Conservation (phyloP, 2,329 filamentous ascomycete genomes). For the Penicillium sp. region DNA sequence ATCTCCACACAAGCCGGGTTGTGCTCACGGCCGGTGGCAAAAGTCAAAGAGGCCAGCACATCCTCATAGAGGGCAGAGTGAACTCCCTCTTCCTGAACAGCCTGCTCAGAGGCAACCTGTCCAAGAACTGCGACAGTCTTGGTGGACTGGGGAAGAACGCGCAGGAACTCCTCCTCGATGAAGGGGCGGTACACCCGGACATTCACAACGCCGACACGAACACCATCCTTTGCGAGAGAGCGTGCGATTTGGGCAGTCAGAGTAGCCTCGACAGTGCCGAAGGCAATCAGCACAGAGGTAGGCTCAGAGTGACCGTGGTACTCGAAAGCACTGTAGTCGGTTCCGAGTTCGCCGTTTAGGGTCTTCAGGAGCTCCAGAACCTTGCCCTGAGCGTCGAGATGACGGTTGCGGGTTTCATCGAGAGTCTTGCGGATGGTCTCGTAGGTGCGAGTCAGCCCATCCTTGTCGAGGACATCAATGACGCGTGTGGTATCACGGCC, state of each 20-base stretch:
- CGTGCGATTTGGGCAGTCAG: constrained; percentile 76
- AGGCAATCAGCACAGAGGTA: constrained; percentile 82
- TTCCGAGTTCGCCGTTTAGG: constrained; percentile 89
- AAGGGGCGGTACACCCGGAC: constrained; percentile 95
- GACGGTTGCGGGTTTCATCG: constrained; percentile 64
- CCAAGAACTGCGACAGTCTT: constrained; percentile 81
- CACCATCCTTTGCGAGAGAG: constrained; percentile 67
- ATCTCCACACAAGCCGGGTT: constrained; percentile 70
- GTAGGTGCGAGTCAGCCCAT: constrained; percentile 67
- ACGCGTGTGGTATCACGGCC: constrained; percentile 79
- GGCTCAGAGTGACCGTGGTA: constrained; percentile 81
- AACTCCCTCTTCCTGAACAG: constrained; percentile 69
- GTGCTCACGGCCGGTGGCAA: constrained; percentile 65
- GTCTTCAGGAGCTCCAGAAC: constrained; percentile 66
- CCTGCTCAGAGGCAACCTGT: constrained; percentile 72
- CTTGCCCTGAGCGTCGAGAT: constrained; percentile 68
- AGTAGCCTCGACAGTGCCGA: constrained; percentile 87
- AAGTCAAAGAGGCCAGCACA: constrained; percentile 78
- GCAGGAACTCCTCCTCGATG: constrained; percentile 88
- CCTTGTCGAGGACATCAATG: constrained; percentile 74
- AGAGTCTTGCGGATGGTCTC: constrained; percentile 62
- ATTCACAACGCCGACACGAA: constrained; percentile 81
- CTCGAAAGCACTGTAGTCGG: constrained; percentile 89
- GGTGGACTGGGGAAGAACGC: constrained; percentile 70
- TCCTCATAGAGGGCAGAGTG: constrained; percentile 91